A percentile compares a stretch with the other conserved stretches of the same genome.
phyloP scores from a whole-genome alignment of 257 asterid genomes.

The Solanum etuberosum region DNA sequence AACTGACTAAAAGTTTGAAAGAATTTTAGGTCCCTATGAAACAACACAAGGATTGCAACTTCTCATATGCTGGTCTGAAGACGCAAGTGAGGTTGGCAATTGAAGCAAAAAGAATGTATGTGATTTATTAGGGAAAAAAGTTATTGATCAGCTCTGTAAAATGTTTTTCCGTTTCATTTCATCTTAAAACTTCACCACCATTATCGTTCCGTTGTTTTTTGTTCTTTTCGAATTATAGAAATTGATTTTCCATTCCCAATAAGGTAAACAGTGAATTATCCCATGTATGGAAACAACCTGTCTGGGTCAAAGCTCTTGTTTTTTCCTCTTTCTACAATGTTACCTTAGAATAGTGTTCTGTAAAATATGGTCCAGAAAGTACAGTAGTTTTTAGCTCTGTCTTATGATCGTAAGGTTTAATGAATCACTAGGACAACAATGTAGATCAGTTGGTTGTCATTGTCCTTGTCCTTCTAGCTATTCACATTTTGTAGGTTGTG shows the following conservation, averaged over 20 bases:
- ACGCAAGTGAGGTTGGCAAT: constrained; percentile 96
- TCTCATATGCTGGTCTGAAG: constrained; percentile 96
- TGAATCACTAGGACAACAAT: not conserved
- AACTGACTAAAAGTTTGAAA: constrained; percentile 6
- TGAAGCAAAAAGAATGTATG: constrained; percentile 78
- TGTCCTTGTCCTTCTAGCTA: not conserved
- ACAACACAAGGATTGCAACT: constrained; percentile 94
- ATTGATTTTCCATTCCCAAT: not conserved
- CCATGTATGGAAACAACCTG: not conserved
- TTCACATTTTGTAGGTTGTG: not conserved
- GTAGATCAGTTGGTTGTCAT: not conserved
- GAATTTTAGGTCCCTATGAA: constrained; percentile 82
- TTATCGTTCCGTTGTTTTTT: not conserved
- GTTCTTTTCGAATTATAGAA: not conserved
- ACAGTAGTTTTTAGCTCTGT: not conserved
- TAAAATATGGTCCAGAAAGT: not conserved
- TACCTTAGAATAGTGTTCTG: not conserved
- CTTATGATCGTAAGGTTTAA: not conserved
- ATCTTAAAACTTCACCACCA: not conserved
- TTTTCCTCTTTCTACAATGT: not conserved
- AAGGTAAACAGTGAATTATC: not conserved
- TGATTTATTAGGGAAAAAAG: not conserved
- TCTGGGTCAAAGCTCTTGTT: not conserved
- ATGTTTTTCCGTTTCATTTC: not conserved
- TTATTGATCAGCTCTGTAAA: not conserved